Base-by-base conservation (phyloP, 176 grass and related monocot genomes). In the Calamus simplicifolius region DNA sequence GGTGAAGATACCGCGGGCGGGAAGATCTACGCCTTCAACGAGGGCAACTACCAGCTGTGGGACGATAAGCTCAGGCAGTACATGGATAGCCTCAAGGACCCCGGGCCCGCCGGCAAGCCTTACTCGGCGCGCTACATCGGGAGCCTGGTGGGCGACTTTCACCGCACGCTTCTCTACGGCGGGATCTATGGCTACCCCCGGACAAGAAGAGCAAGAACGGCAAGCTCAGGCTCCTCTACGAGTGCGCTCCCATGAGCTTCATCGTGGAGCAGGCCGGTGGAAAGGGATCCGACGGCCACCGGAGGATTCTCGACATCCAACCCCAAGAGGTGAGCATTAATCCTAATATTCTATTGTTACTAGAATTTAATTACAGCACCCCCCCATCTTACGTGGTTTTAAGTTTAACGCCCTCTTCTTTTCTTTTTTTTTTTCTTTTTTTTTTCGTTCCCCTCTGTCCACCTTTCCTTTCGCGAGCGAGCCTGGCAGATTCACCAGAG, bases 201-300 rank as follows among this genome's bases (percentile, higher is more conserved):
- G 93, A 98, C 70, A 69, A 75, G 73, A 98, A 98, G 69, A 98
- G 87, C 69, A 92, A 92, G 84, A 98, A 98, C 62, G 93, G 93
- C 30, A 98, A 98, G 67, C 84, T 98, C 38, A 75, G 93, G 59
- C 81, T 98, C 70, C 93, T 98, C 53, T 98, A 98, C 54, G 93
- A 98, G 70, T 98, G 93, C 59, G 93, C 93, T 12, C 93, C 93
- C 48, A 98, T 98, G 93, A 98, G 93, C 84, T 98, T 92, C 79
- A 89, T 98, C 54, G 93, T 88, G 12, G 93, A 98, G 75, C 93
- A 98, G 76, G 93, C 93, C 26, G 87, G 93, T 12, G 93, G 93
- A 56, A 98, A 92, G 57, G 93, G 93, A 4, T 98, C 93, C 2
- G 87, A 98, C 43, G 84, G 93, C 48, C 78, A 92, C 66, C 87